Conservation (phyloP, 2,329 filamentous ascomycete genomes). For the Fusarium solani-melongenae region DNA sequence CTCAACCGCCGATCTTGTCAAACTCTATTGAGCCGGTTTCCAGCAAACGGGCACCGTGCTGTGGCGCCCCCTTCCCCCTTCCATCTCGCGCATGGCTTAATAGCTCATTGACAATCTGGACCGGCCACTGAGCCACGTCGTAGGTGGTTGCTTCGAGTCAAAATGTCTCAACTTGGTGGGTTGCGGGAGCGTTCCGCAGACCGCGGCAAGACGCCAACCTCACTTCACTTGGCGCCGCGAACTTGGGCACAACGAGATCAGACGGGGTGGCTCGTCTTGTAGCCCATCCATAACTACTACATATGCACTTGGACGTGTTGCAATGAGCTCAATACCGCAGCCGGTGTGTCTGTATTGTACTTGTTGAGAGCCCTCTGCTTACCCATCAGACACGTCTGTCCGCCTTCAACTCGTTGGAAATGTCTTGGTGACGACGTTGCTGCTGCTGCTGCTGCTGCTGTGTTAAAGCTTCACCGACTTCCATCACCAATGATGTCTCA, state of each 20-base stretch:
- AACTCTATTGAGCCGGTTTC: neutral
- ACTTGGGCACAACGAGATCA: neutral
- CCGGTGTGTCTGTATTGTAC: neutral
- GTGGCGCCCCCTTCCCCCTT: slow-evolving; percentile 11
- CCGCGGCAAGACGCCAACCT: slow-evolving; percentile 3
- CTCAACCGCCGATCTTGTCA: slow-evolving; percentile 28
- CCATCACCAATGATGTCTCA: slow-evolving; percentile 1
- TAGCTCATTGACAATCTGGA: slow-evolving; percentile 6
- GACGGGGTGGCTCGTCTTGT: neutral
- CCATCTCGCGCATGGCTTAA: slow-evolving; percentile 17
- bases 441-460: neutral
- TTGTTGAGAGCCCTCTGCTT: neutral
- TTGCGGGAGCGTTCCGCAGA: slow-evolving; percentile 9
- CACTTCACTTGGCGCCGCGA: neutral
- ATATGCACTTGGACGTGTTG: neutral
- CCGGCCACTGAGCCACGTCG: slow-evolving; percentile 7
- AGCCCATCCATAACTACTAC: neutral
- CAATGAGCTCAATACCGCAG: neutral
- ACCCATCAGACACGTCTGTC: neutral
- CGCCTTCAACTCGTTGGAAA: neutral
- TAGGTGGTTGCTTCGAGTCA: slow-evolving; percentile 9
- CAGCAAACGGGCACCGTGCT: slow-evolving; percentile 7
- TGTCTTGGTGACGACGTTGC: neutral
- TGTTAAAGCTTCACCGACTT: neutral
- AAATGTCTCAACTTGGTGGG: slow-evolving; percentile 15